Base-by-base conservation (phyloP, 2,329 filamentous ascomycete species). In the Phialophora macrospora region DNA sequence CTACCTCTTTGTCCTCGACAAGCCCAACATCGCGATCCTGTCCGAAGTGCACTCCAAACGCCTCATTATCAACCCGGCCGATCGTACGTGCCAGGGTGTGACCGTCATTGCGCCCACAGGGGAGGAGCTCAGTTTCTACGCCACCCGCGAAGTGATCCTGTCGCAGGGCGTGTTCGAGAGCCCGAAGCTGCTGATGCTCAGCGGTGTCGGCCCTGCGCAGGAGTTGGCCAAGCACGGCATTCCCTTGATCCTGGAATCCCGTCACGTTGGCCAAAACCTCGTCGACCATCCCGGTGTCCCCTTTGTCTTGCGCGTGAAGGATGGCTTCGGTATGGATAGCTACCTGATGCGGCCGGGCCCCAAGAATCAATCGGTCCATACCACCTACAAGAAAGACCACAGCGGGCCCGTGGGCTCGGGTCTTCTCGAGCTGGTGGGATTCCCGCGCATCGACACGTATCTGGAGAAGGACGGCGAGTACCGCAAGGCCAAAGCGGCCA, bases 181-280 rank as follows among this genome's bases (percentile, higher is more conserved):
- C 1, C 86, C 87, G 5, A 87, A 90, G 74, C 76, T 90, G 1
- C 83, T 90, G 9, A 86, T 88, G 77, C 81, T 89, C 1, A 84
- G 80, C 60, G 88, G 88, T 20, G 81, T 90, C 38, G 88, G 88
- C 0, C 86, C 86, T 0, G 72, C 75, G 11, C 73, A 77, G 0
- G 83, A 87, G 68, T 81, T 90, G 7, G 68, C 80, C 20, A 78
- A 78, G 59, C 81, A 84, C 71, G 76, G 78, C 17, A 88, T 90
- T 67, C 72, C 79, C 0, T 76, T 85, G 0, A 69, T 87, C 20
- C 78, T 82, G 4, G 81, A 89, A 67, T 83, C 85, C 0, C 83
- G 83, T 0, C 85, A 88, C 52, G 87, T 91, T 2, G 88, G 88
- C 4, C 83, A 83, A 65, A 87, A 90, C 75, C 80, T 90, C 4